These are phyloP conservation scores for Vanilla planifolia DNA, from an alignment of 106 monocot genomes.

Conservation along the genomic window DNA sequence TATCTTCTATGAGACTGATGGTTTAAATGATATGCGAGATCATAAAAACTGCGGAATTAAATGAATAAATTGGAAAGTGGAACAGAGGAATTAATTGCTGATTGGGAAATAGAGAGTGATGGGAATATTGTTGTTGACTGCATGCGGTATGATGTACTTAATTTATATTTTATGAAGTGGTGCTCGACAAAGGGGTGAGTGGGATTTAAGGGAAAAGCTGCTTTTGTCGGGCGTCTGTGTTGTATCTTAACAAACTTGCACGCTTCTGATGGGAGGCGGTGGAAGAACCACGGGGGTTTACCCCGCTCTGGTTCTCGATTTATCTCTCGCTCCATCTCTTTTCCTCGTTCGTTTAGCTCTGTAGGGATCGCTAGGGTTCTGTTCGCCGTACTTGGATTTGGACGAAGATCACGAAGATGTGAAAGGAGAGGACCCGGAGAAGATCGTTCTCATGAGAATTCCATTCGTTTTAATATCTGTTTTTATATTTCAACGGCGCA, in stretches of 20 bases:
- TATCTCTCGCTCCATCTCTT: not conserved
- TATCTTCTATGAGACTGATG: conserved; percentile 10
- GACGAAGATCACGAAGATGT: conserved; percentile 6
- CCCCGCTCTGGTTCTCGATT: not conserved
- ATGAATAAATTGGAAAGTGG: not conserved
- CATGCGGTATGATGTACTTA: conserved; percentile 4
- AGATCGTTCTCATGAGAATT: no score
- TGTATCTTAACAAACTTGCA: conserved; percentile 4
- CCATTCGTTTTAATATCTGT: no score
- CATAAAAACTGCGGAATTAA: not conserved
- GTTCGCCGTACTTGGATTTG: conserved; percentile 5
- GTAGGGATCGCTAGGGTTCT: conserved; percentile 1
- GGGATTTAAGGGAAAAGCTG: conserved; percentile 12
- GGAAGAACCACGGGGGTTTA: not conserved
- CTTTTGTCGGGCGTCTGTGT: not conserved
- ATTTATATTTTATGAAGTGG: not conserved
- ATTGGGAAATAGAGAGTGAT: conserved; percentile 9
- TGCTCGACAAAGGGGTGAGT: not conserved
- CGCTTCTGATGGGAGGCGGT: conserved; percentile 1
- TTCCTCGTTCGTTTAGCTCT: no score
- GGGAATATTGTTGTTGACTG: conserved; percentile 6
- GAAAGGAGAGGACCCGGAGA: conserved; percentile 3
- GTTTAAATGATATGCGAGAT: conserved; percentile 1
- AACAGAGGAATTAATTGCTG: not conserved
- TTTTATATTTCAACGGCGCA: no score